Base-by-base conservation (phyloP, 2,329 filamentous ascomycete genomes). In the Neopestalotiopsis sp. region DNA sequence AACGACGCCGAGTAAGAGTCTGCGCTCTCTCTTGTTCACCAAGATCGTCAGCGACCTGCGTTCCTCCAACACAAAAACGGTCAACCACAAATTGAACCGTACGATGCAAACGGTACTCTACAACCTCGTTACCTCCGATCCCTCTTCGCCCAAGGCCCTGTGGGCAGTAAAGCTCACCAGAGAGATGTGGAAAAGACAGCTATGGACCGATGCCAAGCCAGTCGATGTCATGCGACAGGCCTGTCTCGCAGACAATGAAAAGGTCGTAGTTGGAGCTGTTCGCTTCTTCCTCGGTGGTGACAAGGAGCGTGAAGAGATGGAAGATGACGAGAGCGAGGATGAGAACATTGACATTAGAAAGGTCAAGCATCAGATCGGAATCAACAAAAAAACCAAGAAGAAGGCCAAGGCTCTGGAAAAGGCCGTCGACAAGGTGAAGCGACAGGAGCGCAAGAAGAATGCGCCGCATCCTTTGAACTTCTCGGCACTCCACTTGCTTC, bases 351-450 rank as follows among this genome's bases (percentile, higher is more conserved):
- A 98, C 78, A 88, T 99, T 74, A 89, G 87, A 69, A 93, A 93
- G 79, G 82, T 98, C 68, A 91, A 92, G 78, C 95, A 98, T 80
- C 92, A 96, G 80, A 88, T 90, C 34, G 92, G 90, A 58, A 97
- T 98, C 83, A 98, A 97, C 86, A 99, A 98, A 83, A 99, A 98
- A 86, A 92, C 90, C 17, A 95, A 92, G 79, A 98, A 98, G 86
- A 91, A 93, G 74, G 89, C 91, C 65, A 92, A 92, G 75, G 88
- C 90, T 40, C 88, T 97, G 66, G 92, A 93, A 68, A 94, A 90
- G 78, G 96, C 96, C 0, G 88, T 94, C 3, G 89, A 90, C n/a
- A 93, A 91, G 72, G 88, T 97, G 56, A 97, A 94, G 83, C 90
- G 87, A 77, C 89, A 92, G 77, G 94, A 97, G 79, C 91, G 90